These are phyloP conservation scores for Dryas alaskensis DNA, from an alignment of 306 rosid genomes.

Conservation along the genomic window DNA sequence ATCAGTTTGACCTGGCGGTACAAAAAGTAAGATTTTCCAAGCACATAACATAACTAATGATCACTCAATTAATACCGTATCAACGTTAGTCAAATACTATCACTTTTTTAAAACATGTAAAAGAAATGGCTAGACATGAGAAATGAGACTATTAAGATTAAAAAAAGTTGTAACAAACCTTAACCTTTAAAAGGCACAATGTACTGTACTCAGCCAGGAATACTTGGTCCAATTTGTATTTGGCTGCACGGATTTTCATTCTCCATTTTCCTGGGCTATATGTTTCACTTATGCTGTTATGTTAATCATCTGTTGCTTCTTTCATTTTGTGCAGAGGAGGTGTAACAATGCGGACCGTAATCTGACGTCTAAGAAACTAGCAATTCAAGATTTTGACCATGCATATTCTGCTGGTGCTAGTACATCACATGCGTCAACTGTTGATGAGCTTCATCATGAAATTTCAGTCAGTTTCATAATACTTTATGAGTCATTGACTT, in stretches of 20 bases:
- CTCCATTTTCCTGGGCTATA: neutral
- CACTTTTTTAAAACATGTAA: no score
- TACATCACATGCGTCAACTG: conserved; percentile 52
- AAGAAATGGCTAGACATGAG: no score
- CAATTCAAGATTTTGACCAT: conserved; percentile 43
- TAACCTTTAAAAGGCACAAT: no score
- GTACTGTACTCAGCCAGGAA: neutral
- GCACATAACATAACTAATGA: no score
- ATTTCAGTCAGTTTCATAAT: conserved; percentile 57
- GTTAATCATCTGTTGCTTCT: conserved; percentile 20
- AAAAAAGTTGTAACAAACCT: no score
- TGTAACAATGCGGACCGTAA: conserved; percentile 38
- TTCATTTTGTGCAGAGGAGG: conserved; percentile 43
- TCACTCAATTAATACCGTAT: no score
- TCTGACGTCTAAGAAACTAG: conserved; percentile 47
- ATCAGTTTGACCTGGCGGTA: neutral
- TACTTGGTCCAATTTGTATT: neutral
- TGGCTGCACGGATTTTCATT: neutral
- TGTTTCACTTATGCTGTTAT: neutral
- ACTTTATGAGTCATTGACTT: conserved; percentile 4
- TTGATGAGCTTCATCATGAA: conserved; percentile 66
- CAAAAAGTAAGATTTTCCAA: neutral
- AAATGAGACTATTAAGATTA: no score
- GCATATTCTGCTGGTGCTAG: conserved; percentile 47
- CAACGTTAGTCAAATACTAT: no score